Evolutionary conservation across 768 basidiomycete genomes (phyloP).

Genomic region (Calocybe indica): DNA sequence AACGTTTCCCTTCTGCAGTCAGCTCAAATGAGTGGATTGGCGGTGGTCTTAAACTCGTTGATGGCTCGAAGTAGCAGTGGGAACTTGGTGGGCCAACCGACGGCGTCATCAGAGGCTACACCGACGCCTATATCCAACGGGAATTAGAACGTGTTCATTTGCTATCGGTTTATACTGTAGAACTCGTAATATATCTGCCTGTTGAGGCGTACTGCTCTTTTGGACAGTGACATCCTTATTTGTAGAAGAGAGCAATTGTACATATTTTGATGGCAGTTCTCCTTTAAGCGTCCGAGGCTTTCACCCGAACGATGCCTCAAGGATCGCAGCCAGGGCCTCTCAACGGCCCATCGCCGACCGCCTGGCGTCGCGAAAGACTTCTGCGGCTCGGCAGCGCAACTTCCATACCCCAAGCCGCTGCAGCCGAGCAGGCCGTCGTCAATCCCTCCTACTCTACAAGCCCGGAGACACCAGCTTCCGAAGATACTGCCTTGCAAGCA

Average conservation of each 20-base stretch:
- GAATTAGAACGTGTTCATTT: neutral
- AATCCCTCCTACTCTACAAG: slow-evolving; percentile 1
- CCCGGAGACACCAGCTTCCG: slow-evolving; percentile 17
- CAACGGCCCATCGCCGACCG: slow-evolving; percentile 41
- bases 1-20: slow-evolving; percentile 70
- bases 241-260: neutral
- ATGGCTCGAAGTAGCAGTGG: slow-evolving; percentile 38
- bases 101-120: no score
- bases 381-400: slow-evolving; percentile 43
- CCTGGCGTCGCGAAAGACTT: slow-evolving; percentile 57
- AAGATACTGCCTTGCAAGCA: slow-evolving; percentile 29
- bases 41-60: slow-evolving; percentile 64
- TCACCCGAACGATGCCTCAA: no score
- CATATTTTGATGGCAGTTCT: neutral
- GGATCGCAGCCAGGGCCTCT: no score
- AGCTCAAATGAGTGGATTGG: slow-evolving; percentile 73
- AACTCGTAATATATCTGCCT: neutral
- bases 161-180: neutral
- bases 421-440: slow-evolving; percentile 5
- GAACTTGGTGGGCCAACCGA: neutral
- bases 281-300: no score
- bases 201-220: neutral
- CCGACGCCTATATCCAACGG: neutral
- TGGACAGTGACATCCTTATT: neutral
- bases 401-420: slow-evolving; percentile 9